Base-by-base conservation (phyloP, 192 early-diverging fungal species). In the Coemansia guatemalensis region DNA sequence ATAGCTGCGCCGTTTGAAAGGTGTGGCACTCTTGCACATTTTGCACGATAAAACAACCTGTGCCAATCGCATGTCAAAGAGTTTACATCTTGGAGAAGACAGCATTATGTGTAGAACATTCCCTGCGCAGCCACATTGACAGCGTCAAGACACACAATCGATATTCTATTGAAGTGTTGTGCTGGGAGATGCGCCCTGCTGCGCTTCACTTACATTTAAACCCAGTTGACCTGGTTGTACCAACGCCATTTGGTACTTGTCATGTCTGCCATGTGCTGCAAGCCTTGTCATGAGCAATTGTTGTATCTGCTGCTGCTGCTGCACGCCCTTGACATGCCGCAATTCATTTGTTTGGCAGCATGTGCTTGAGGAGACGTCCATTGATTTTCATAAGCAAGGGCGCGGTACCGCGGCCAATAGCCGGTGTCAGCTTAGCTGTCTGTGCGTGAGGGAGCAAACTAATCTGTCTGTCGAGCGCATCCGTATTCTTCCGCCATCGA, bases 1-100 rank as follows among this genome's bases (percentile, higher is more conserved):
- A 54, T 54, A 54, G 61, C 51, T 25, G 9, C 32, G 48, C 48
- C 59, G 49, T 48, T 20, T 26, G 51, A 44, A 44, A 44, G 39
- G 14, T 44, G 39, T 44, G 39, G 39, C 39, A 44, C 9, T 2
- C 14, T 44, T 44, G 39, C 14, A 44, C 9, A 17, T 44, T 44
- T 44, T 14, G 39, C 4, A 17, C 39, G 14, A 44, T 44, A 44
- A 20, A 33, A 57, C 30, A 57, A 33, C 56, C 30, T 57, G 18
- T 27, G 21, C 30, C 39, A 44, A 44, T 44, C 39, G 39, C 39
- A 44, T 44, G 39, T 44, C 39, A 44, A 0, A 6, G 14, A 44
- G 39, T 17, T 44, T 44, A 44, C 14, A 17, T 17, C 39, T 44
- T 44, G 5, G 17, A 44, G 14, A 44, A 44, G 3, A 4, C 9